A percentile compares a stretch with the other conserved stretches of the same genome.
phyloP scores from a whole-genome alignment of 352 stramenopile genomes.

The Pythium brachiatum region DNA sequence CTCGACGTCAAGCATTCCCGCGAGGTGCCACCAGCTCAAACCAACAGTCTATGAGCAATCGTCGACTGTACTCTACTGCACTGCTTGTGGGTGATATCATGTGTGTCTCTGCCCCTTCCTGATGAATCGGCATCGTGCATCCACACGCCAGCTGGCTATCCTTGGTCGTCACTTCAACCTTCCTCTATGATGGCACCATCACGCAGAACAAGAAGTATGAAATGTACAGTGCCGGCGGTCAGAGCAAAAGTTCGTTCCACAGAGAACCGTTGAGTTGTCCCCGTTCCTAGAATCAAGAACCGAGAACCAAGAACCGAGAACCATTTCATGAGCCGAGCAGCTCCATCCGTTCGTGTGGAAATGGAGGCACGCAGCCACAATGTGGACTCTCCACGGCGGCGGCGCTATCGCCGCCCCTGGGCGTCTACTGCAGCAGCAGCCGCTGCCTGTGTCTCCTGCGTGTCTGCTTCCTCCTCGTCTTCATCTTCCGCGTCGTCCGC shows the following conservation, averaged over 20 bases:
- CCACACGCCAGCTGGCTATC: neutral
- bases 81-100: conserved; percentile 3
- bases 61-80: neutral
- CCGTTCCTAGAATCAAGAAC: neutral
- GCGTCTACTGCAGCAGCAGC: neutral
- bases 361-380: neutral
- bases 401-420: neutral
- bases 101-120: too few species aligned
- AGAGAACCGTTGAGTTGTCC: neutral
- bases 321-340: neutral
- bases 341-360: neutral
- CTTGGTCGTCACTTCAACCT: conserved; percentile 2
- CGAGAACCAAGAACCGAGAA: too few species aligned
- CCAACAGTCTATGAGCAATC: too few species aligned
- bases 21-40: neutral
- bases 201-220: neutral
- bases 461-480: conserved; percentile 16
- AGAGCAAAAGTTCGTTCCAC: neutral
- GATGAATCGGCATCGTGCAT: neutral
- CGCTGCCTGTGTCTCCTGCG: neutral
- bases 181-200: neutral
- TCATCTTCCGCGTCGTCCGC: conserved; percentile 10
- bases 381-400: neutral
- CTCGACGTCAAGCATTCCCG: neutral
- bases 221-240: neutral